Evolutionary conservation across 768 basidiomycete species (phyloP).

Genomic region (Fomitopsis pulvina): DNA sequence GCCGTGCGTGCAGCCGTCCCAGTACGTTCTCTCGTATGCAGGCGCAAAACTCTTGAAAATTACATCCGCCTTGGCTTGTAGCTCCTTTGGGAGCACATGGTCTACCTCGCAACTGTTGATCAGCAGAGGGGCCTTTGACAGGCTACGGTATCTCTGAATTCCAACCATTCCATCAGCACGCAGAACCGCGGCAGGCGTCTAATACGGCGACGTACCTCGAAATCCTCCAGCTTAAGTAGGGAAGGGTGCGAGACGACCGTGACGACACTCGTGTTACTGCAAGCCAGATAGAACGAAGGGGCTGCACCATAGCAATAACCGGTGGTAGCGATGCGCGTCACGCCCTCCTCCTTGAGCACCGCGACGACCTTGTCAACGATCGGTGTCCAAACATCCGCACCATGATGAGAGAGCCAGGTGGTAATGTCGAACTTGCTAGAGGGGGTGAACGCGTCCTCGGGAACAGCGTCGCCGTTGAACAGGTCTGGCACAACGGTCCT

Average conservation of each 20-base stretch:
- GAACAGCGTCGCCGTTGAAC: slow-evolving; percentile 20
- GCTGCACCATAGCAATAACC: slow-evolving; percentile 41
- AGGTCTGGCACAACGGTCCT: slow-evolving; percentile 22
- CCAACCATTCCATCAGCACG: neutral
- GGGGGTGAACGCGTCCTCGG: slow-evolving; percentile 7
- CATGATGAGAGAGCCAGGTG: slow-evolving; percentile 31
- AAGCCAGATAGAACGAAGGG: slow-evolving; percentile 40
- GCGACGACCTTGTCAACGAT: slow-evolving; percentile 30
- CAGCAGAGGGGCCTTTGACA: slow-evolving; percentile 33
- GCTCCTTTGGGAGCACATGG: slow-evolving; percentile 25
- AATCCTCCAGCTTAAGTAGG: slow-evolving; percentile 30
- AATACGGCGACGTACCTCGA: slow-evolving; percentile 24
- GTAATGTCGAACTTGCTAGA: slow-evolving; percentile 19
- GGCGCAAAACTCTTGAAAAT: slow-evolving; percentile 33
- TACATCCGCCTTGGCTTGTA: slow-evolving; percentile 28
- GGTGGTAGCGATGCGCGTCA: slow-evolving; percentile 32
- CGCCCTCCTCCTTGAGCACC: slow-evolving; percentile 31
- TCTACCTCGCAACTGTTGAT: slow-evolving; percentile 36
- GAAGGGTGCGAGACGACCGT: slow-evolving; percentile 43
- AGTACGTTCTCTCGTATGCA: slow-evolving; percentile 30
- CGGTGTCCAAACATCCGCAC: slow-evolving; percentile 26
- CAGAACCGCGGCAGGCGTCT: neutral
- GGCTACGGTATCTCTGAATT: slow-evolving; percentile 26
- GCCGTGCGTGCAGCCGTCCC: slow-evolving; percentile 25
- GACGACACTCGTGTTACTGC: slow-evolving; percentile 32